Conservation (phyloP, 148 eudicot species). For the Amaranthus hypochondriacus region DNA sequence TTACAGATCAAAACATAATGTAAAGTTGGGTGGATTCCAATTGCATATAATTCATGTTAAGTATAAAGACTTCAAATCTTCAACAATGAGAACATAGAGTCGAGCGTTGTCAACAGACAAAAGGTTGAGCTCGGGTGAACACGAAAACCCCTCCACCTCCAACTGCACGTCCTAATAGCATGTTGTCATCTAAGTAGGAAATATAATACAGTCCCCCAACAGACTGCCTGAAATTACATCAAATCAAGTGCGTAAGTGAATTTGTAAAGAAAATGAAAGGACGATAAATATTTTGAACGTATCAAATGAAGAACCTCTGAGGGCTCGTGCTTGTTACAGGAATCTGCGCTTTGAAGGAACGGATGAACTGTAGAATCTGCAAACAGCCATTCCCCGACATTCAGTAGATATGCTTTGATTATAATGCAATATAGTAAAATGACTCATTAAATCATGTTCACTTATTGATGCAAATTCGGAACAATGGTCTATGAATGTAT, state of each 20-base stretch:
- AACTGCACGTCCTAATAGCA: slow-evolving; percentile 89
- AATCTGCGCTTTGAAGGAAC: slow-evolving; percentile 69
- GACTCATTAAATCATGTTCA: background rate
- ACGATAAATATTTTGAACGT: background rate
- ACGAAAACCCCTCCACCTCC: slow-evolving; percentile 88
- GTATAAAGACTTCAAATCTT: too few relatives aligned
- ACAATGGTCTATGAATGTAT: background rate
- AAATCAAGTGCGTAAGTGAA: background rate
- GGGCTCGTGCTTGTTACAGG: slow-evolving; percentile 50
- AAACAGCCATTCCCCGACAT: slow-evolving; percentile 12
- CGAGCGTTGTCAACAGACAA: slow-evolving; percentile 28
- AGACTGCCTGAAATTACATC: slow-evolving; percentile 41
- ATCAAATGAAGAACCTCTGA: slow-evolving; percentile 39
- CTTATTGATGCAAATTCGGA: background rate
- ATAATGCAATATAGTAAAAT: background rate
- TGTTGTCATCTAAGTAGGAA: slow-evolving; percentile 73
- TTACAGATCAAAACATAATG: background rate
- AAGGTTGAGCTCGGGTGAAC: slow-evolving; percentile 75
- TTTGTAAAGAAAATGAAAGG: background rate
- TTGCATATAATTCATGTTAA: background rate
- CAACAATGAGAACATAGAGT: background rate
- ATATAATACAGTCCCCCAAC: slow-evolving; percentile 90
- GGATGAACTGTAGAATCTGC: slow-evolving; percentile 83
- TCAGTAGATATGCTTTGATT: background rate
- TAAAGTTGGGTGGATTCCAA: background rate